phyloP scores from a whole-genome alignment of 1,284 basidiomycete species.

The Tilletia caries region DNA sequence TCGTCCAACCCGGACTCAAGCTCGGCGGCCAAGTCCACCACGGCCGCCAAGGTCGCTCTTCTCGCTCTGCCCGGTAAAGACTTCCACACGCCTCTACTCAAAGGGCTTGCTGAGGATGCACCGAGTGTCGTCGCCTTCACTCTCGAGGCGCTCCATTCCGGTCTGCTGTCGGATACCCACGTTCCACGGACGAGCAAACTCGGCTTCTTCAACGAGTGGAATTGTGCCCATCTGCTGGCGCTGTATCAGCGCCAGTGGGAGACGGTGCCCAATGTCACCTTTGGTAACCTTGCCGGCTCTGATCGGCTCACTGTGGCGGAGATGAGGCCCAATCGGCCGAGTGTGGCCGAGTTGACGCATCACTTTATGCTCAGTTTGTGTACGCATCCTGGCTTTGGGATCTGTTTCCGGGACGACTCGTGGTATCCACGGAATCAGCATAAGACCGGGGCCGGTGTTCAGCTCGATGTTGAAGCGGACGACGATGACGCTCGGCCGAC shows the following conservation, averaged over 20 bases:
- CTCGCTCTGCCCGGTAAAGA: conserved; percentile 24
- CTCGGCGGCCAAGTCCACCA: conserved; percentile 29
- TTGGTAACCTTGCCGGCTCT: neutral
- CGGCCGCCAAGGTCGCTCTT: conserved; percentile 24
- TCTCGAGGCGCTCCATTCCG: conserved; percentile 35
- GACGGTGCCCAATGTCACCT: conserved; percentile 26
- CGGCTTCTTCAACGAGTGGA: conserved; percentile 42
- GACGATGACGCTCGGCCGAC: neutral
- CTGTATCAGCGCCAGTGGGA: conserved; percentile 42
- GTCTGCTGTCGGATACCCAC: conserved; percentile 36
- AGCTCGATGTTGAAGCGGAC: neutral
- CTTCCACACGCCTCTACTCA: conserved; percentile 22
- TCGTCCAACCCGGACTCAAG: conserved; percentile 19
- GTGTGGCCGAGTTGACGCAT: conserved; percentile 72
- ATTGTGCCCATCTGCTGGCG: conserved; percentile 35
- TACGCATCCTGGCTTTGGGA: conserved; percentile 73
- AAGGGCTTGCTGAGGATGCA: conserved; percentile 36
- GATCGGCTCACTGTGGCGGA: conserved; percentile 17
- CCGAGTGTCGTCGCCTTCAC: conserved; percentile 38
- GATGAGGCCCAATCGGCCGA: conserved; percentile 54
- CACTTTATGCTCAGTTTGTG: conserved; percentile 86
- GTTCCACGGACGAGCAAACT: conserved; percentile 40
- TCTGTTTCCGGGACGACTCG: conserved; percentile 83
- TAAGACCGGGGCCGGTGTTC: neutral
- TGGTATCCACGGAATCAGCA: conserved; percentile 71